These are phyloP conservation scores for Moringa oleifera DNA, from an alignment of 345 rosid species.

Conservation along the genomic window DNA sequence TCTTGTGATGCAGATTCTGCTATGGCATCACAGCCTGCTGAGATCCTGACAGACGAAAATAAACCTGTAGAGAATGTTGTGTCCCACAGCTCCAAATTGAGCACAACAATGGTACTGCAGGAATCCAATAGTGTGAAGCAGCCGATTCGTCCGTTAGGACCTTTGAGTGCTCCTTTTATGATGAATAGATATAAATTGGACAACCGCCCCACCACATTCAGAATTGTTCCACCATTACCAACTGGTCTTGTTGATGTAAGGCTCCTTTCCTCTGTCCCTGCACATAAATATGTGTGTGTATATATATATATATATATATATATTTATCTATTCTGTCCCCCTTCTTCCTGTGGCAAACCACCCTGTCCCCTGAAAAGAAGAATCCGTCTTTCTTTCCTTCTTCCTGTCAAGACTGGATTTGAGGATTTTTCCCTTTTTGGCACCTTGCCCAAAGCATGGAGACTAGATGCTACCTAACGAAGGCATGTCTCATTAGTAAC, in stretches of 20 bases:
- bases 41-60: constrained; percentile 31
- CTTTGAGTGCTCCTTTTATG: constrained; percentile 31
- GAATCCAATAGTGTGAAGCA: constrained; percentile 44
- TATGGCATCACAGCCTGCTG: constrained; percentile 29
- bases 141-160: constrained; percentile 25
- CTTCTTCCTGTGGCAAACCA: too few species aligned
- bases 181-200: constrained; percentile 74
- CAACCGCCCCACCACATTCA: constrained; percentile 74
- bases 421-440: too few species aligned
- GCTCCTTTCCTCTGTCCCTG: constrained; percentile 19
- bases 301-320: too few species aligned
- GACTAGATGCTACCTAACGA: not conserved
- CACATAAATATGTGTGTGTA: too few species aligned
- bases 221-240: constrained; percentile 72
- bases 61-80: constrained; percentile 34
- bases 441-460: too few species aligned
- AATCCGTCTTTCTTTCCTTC: not conserved
- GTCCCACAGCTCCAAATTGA: constrained; percentile 30
- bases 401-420: too few species aligned
- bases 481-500: not conserved
- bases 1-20: constrained; percentile 35
- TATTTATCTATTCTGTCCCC: not conserved
- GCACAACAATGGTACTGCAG: constrained; percentile 25
- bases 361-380: too few species aligned
- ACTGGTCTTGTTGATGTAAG: constrained; percentile 68